Conservation (phyloP, 2,329 filamentous ascomycete genomes). For the Aspergillus aculeatus region DNA sequence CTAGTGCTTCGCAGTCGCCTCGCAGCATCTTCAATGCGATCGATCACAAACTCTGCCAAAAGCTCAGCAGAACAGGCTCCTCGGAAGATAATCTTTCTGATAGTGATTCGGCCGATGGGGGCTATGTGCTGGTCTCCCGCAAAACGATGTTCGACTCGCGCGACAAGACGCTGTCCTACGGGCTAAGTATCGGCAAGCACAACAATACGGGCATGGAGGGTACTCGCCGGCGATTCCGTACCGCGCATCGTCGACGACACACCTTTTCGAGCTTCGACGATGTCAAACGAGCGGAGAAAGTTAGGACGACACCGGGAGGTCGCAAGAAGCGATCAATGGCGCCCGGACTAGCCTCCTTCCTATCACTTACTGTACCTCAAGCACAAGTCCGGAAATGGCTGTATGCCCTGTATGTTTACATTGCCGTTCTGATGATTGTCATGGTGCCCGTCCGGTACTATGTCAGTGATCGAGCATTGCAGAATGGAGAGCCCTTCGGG, state of each 20-base stretch:
- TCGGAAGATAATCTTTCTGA: constrained; percentile 40
- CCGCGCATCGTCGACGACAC: constrained; percentile 42
- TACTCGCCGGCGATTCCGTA: constrained; percentile 12
- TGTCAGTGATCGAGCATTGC: constrained; percentile 65
- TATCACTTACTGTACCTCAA: constrained; percentile 76
- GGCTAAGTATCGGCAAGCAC: constrained; percentile 24
- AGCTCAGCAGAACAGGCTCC: constrained; percentile 44
- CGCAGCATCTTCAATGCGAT: constrained; percentile 43
- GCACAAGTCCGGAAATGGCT: constrained; percentile 75
- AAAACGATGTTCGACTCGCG: constrained; percentile 22
- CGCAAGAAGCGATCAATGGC: constrained; percentile 66
- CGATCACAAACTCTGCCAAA: constrained; percentile 49
- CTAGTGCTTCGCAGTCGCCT: constrained; percentile 37
- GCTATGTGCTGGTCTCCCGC: constrained; percentile 36
- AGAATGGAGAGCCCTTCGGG: constrained; percentile 76
- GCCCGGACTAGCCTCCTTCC: constrained; percentile 67
- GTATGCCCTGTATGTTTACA: constrained; percentile 78
- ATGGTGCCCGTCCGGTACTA: constrained; percentile 70
- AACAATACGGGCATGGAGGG: constrained; percentile 24
- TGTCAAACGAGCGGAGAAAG: constrained; percentile 26
- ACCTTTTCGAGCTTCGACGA: constrained; percentile 52
- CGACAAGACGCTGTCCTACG: constrained; percentile 14
- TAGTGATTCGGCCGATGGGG: constrained; percentile 33
- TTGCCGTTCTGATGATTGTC: constrained; percentile 63
- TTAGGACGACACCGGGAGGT: constrained; percentile 58